Conservation (phyloP, 1,284 basidiomycete species). For the Baeospora myosura region DNA sequence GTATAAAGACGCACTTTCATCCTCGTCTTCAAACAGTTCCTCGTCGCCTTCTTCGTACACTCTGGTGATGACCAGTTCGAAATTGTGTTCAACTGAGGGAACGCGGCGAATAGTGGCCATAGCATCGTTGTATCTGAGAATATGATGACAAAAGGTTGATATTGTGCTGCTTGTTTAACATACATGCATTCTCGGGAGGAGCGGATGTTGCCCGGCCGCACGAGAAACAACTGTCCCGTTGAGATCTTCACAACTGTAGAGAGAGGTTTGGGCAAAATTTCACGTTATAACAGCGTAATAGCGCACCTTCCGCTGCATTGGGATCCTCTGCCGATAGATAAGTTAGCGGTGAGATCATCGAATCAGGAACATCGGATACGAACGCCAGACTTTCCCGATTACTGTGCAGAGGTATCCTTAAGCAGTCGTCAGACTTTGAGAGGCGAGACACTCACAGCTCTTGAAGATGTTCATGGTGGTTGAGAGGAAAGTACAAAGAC, state of each 20-base stretch:
- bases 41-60: constrained; percentile 96
- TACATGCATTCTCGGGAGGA: constrained; percentile 97
- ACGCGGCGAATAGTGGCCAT: constrained; percentile 90
- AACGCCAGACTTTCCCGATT: constrained; percentile 92
- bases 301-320: constrained; percentile 69
- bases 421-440: constrained; percentile 11
- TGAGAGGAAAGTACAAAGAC: constrained; percentile 17
- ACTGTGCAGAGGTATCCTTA: constrained; percentile 40
- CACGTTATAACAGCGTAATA: background rate
- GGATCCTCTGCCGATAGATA: constrained; percentile 73
- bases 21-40: constrained; percentile 88
- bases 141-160: constrained; percentile 7
- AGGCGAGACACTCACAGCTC: constrained; percentile 55
- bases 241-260: constrained; percentile 79
- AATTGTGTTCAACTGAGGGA: constrained; percentile 79
- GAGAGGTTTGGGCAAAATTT: background rate
- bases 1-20: constrained; percentile 68
- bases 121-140: constrained; percentile 84
- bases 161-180: constrained; percentile 24
- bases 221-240: constrained; percentile 86
- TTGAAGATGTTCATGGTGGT: constrained; percentile 50
- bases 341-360: constrained; percentile 10
- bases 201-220: constrained; percentile 85
- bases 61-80: constrained; percentile 92
- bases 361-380: constrained; percentile 26